Evolutionary conservation across 192 early-diverging fungal genomes (phyloP).

Genomic region (Rhizophagus sp.): DNA sequence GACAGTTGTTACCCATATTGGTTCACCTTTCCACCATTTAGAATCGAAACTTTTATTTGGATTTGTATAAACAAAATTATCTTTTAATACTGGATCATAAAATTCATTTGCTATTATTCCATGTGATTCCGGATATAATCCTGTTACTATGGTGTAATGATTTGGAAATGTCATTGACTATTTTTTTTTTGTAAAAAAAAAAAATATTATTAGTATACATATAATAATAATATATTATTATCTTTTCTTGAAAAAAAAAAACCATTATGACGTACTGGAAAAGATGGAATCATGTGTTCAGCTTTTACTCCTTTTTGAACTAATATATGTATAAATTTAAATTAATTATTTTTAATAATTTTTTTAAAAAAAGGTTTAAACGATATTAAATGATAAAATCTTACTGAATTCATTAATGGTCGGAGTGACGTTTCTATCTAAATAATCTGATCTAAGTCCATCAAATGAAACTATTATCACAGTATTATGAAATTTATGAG

Average conservation of each 20-base stretch:
- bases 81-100: slow-evolving; percentile 69
- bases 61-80: slow-evolving; percentile 79
- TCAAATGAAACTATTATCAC: slow-evolving; percentile 87
- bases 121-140: slow-evolving; percentile 90
- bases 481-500: slow-evolving; percentile 64
- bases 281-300: slow-evolving; percentile 67
- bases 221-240: background rate
- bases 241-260: background rate
- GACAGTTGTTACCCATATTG: slow-evolving; percentile 89
- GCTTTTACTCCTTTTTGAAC: slow-evolving; percentile 51
- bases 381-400: background rate
- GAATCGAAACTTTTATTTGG: slow-evolving; percentile 57
- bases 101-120: slow-evolving; percentile 90
- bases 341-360: background rate
- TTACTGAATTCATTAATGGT: slow-evolving; percentile 59
- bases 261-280: slow-evolving; percentile 51
- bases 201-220: background rate
- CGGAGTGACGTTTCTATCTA: slow-evolving; percentile 73
- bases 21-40: slow-evolving; percentile 90
- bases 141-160: slow-evolving; percentile 89
- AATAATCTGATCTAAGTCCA: slow-evolving; percentile 84
- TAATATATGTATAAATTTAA: slow-evolving; percentile 25
- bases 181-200: too few species aligned
- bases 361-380: background rate
- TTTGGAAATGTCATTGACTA: slow-evolving; percentile 87